Base-by-base conservation (phyloP, 352 stramenopile species). In the Globisporangium parvum region DNA sequence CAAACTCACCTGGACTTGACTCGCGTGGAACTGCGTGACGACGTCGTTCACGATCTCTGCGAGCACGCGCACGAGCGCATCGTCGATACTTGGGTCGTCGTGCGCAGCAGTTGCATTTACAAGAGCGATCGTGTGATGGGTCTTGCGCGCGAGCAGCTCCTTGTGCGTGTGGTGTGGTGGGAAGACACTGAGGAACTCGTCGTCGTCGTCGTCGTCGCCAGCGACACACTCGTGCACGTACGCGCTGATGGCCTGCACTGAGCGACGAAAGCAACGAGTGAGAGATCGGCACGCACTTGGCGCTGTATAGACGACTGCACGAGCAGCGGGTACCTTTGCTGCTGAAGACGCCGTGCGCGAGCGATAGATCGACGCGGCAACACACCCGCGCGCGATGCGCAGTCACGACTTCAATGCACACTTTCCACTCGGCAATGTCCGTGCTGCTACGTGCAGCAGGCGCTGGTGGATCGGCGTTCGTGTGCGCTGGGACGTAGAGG, bases 211-310 rank as follows among this genome's bases (percentile, higher is more conserved):
- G 23, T 42, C 24, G 12, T 40, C 45, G 35, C n/a, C 10, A 20
- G 20, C 28, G n/a, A n/a, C n/a, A n/a, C n/a, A n/a, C n/a, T n/a
- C n/a, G 21, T 61, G 51, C 39, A 75, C 5, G 55, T 70, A 72
- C 31, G 60, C 63, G 54, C 40, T 59, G 11, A 57, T 45, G 5
- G 23, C 59, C 24, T 68, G 65, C 37, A 80, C 71, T 80, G 42
- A 66, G 37, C 17, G 10, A 26, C 15, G 20, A 48, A 14, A 23
- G 6, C 21, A 37, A 17, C 40, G 14, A 44, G 14, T 20, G 14
- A 46, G n/a, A 40, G 17, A 8, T 0, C 26, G 28, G 24, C n/a
- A 23, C n/a, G 20, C 40, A 9, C 20, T 12, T 52, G 21, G 6
- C 12, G 6, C 14, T 3, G 5, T 44, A 15, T 15, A 44, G 15